Conservation (phyloP, 371 early-diverging fungal genomes). For the Ordospora colligata region DNA sequence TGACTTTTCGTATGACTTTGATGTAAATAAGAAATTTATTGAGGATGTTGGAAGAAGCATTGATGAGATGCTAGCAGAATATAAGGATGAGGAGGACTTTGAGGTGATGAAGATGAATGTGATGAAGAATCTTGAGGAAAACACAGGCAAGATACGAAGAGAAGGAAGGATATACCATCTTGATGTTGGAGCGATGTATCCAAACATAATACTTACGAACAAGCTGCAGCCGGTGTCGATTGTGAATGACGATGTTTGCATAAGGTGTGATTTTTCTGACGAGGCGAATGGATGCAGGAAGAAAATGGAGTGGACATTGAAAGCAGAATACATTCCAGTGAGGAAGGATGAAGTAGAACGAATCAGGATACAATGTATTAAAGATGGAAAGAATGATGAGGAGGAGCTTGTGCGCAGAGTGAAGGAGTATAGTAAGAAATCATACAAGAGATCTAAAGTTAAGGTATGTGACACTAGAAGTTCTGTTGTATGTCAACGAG, state of each 20-base stretch:
- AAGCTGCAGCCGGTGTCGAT: conserved; percentile 93
- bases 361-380: conserved; percentile 66
- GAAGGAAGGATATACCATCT: conserved; percentile 76
- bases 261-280: conserved; percentile 81
- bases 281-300: conserved; percentile 80
- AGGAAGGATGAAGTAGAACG: conserved; percentile 76
- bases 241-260: conserved; percentile 77
- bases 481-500: conserved; percentile 81
- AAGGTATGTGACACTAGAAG: conserved; percentile 58
- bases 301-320: conserved; percentile 88
- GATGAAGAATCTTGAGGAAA: conserved; percentile 3
- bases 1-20: conserved; percentile 80
- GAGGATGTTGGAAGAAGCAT: conserved; percentile 71
- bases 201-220: conserved; percentile 97
- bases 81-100: conserved; percentile 17
- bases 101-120: conserved; percentile 34
- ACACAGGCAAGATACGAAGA: not conserved
- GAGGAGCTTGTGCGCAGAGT: conserved; percentile 70
- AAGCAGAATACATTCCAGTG: conserved; percentile 87
- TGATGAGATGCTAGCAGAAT: conserved; percentile 63
- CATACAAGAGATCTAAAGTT: conserved; percentile 72
- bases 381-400: conserved; percentile 63
- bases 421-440: conserved; percentile 74
- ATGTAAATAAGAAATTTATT: conserved; percentile 66
- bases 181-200: conserved; percentile 99